These are phyloP conservation scores for Quercus tomentella DNA, from an alignment of 331 rosid species.

Conservation along the genomic window DNA sequence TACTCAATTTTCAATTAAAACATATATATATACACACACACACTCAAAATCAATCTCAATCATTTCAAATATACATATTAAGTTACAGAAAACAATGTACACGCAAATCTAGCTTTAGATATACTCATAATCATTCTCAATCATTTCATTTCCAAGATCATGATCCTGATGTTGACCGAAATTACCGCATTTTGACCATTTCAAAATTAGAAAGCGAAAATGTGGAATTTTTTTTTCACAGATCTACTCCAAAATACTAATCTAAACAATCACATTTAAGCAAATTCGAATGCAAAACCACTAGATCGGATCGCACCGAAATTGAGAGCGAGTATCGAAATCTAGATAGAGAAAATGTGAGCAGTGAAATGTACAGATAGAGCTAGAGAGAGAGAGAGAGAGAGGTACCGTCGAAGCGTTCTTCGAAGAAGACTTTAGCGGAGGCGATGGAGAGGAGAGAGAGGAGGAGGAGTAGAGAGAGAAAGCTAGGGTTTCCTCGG, in stretches of 20 bases:
- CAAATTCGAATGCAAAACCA: no score
- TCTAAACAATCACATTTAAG: no score
- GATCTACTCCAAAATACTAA: no score
- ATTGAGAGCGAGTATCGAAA: not conserved
- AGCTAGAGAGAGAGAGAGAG: not conserved
- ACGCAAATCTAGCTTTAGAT: not conserved
- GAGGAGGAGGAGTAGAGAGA: constrained; percentile 47
- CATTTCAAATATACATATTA: not conserved
- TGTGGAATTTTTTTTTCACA: no score
- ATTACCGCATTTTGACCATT: no score
- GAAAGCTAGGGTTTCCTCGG: constrained; percentile 58
- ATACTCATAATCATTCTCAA: no score
- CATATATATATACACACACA: no score
- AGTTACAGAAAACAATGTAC: not conserved
- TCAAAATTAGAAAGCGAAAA: no score
- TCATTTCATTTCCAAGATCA: no score
- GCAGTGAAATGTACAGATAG: not conserved
- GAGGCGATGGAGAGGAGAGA: constrained; percentile 61
- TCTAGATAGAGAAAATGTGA: constrained; percentile 10
- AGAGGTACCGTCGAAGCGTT: constrained; percentile 78
- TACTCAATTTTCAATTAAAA: no score
- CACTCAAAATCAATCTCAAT: not conserved
- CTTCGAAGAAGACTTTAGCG: constrained; percentile 89
- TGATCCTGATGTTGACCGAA: no score
- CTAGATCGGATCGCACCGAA: no score